Evolutionary conservation across 1,284 basidiomycete genomes (phyloP), one percentile per base, ranked within the genome.

Genomic region (Spongispora temasekensis): DNA sequence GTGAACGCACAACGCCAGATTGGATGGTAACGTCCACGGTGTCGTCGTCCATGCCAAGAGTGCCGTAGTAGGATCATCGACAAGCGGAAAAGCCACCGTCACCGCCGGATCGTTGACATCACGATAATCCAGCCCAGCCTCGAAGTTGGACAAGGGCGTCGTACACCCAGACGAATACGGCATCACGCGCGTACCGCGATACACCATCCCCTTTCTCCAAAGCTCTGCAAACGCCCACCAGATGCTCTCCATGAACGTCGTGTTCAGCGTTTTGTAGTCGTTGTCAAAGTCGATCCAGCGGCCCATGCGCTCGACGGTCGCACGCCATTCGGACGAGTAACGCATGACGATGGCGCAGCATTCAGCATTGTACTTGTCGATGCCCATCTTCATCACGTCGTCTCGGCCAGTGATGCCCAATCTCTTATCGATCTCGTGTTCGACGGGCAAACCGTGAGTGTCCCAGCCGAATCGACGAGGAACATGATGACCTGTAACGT

Each of bases 261-360:
- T 78, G 75, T 99, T 94, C 65, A 99, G 85, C 15, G 97, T 99
- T 81, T 98, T 98, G 86, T 99, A 99, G 68, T 97, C 97, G 67
- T 97, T 93, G 79, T 99, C 97, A 72, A 99, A 99, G 78, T 99
- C 97, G 78, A 99, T 99, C 97, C 97, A 99, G 64, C 97, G 88
- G 42, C 97, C 97, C 90, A 99, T 97, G 64, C 97, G 88, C 77
- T 98, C 97, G 61, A 99, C 97, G 6, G 95, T 99, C 40, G 79
- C 72, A 61, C 94, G 88, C 97, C 97, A 99, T 75, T 99, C 96
- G 17, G 83, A 82, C 6, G 96, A 86, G 76, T 99, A 99, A 50
- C 95, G 87, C 96, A 99, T 98, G 71, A 99, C 97, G 75, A 99
- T 99, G 63, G 90, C 87, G 44, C 95, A 88, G 75, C 97, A 99